A percentile compares a stretch with the other conserved stretches of the same genome.
phyloP scores from a whole-genome alignment of 116 monocot genomes.

The Cymodocea nodosa region DNA sequence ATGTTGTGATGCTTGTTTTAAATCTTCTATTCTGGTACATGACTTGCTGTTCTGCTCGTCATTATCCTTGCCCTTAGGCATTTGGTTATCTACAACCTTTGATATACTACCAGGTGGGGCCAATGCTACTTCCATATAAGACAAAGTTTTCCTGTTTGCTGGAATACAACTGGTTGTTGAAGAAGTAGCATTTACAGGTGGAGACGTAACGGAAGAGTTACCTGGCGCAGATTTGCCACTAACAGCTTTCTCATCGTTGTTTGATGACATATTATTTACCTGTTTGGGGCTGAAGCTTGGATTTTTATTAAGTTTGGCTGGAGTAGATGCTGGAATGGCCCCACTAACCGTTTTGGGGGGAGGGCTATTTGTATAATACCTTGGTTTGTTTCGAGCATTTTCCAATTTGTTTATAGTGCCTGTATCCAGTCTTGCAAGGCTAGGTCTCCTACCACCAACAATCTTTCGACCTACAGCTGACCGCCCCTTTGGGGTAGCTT shows the following conservation, averaged over 20 bases:
- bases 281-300: slow-evolving; percentile 49
- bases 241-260: slow-evolving; percentile 29
- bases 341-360: slow-evolving; percentile 41
- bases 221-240: slow-evolving; percentile 18
- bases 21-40: slow-evolving; percentile 5
- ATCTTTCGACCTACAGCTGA: slow-evolving; percentile 34
- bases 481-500: slow-evolving; percentile 74
- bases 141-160: slow-evolving; percentile 47
- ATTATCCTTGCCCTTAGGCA: slow-evolving; percentile 19
- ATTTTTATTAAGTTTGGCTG: slow-evolving; percentile 34
- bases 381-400: slow-evolving; percentile 27
- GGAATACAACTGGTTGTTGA: slow-evolving; percentile 20
- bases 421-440: slow-evolving; percentile 62
- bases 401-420: slow-evolving; percentile 42
- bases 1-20: slow-evolving; percentile 3
- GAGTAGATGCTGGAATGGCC: slow-evolving; percentile 8
- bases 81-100: slow-evolving; percentile 36
- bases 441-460: slow-evolving; percentile 51
- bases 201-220: slow-evolving; percentile 18
- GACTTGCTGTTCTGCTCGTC: slow-evolving; percentile 14
- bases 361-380: slow-evolving; percentile 19
- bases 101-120: slow-evolving; percentile 76
- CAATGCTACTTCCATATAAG: slow-evolving; percentile 95
- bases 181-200: slow-evolving; percentile 20
- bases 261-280: slow-evolving; percentile 3